Evolutionary conservation across 345 rosid genomes (phyloP).

Genomic region (Firmiana major): DNA sequence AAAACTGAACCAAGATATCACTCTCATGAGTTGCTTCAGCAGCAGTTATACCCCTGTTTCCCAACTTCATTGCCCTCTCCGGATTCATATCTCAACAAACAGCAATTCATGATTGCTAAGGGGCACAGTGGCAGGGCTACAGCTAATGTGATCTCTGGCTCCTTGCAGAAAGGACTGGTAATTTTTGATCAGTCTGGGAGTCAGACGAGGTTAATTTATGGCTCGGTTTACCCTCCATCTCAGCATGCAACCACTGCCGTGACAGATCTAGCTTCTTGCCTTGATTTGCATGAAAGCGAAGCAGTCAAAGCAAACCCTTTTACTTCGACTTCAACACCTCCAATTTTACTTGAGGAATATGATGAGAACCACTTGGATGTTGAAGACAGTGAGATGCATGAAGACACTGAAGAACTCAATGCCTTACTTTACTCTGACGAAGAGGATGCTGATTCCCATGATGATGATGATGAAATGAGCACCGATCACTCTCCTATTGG

Average conservation of each 20-base stretch:
- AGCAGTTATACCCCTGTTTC: conserved; percentile 31
- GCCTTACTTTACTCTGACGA: conserved; percentile 90
- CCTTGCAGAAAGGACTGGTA: conserved; percentile 42
- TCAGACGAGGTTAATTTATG: conserved; percentile 52
- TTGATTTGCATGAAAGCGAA: conserved; percentile 26
- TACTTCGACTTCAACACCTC: conserved; percentile 25
- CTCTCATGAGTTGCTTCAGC: conserved; percentile 41
- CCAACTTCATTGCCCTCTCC: conserved; percentile 34
- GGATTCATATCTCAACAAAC: conserved; percentile 30
- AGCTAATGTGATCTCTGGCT: conserved; percentile 27
- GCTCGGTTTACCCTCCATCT: conserved; percentile 30
- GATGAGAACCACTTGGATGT: conserved; percentile 34
- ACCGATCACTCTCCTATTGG: conserved; percentile 78
- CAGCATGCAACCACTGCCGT: conserved; percentile 26
- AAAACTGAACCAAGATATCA: conserved; percentile 37
- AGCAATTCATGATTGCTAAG: conserved; percentile 24
- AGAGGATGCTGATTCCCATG: conserved; percentile 35
- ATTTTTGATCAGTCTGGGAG: conserved; percentile 73
- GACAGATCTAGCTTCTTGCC: conserved; percentile 21
- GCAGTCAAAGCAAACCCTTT: conserved; percentile 26
- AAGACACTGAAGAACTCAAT: conserved; percentile 92
- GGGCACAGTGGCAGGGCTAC: conserved; percentile 26
- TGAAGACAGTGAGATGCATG: conserved; percentile 74
- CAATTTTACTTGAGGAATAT: conserved; percentile 25
- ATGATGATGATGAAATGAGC: conserved; percentile 67